Evolutionary conservation across 2,329 filamentous ascomycete species (phyloP), one percentile per base, ranked within the genome.

Genomic region (Cryphonectria naterciae): DNA sequence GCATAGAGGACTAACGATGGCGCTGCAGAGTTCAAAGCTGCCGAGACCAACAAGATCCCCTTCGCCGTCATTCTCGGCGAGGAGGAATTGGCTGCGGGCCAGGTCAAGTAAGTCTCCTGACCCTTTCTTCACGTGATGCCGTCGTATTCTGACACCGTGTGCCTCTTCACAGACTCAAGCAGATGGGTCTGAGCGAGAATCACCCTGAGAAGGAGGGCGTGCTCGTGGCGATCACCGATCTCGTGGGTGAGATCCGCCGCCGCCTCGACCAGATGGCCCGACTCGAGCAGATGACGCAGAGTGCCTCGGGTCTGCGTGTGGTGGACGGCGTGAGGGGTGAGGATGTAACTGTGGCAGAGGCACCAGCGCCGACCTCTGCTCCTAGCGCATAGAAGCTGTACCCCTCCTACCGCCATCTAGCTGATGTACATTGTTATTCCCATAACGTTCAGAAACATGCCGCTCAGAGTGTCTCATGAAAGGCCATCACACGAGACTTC

Each of bases 161-260:
- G 17, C 56, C 37, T n/a, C 41, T 39, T 13, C 28, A 17, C 37
- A 64, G 61, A 28, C 92, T 84, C 87, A 82, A 86, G 80, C 84
- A 79, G 67, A 78, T 94, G 83, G 91, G 94, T 62, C 85, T 97
- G 69, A 87, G 88, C 4, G 91, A 96, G 56, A 93, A 90, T 37
- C 93, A 98, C 85, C 91, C 94, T 0, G 93, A 97, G 80, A 97
- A 98, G 84, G 93, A 97, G 72, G 95, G 95, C 65, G 87, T 95
- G 58, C 82, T 94, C 70, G 89, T 98, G 32, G 84, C 90, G 68
- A 85, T 92, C 74, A 81, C 81, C 43, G 85, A 90, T 69, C 81
- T 95, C 77, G 88, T 90, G 2, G 79, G 83, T 17, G 91, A 93
- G 80, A 85, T 94, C 58, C 75, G 65, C 67, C 76, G 70, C 39